These are phyloP conservation scores for Aspergillus fructus DNA, from an alignment of 2,329 filamentous ascomycete genomes.

Conservation along the genomic window DNA sequence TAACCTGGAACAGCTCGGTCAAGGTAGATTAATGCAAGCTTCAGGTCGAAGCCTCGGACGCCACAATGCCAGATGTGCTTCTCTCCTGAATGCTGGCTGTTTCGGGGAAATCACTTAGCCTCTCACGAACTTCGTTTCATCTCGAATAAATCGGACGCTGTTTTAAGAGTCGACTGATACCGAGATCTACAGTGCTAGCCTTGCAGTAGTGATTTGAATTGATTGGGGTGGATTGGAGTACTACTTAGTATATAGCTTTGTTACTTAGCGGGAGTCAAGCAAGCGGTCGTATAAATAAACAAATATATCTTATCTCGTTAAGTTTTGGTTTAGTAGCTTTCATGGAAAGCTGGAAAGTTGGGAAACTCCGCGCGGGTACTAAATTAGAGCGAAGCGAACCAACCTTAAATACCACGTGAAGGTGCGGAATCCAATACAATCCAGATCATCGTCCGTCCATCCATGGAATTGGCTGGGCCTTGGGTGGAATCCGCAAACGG, in stretches of 20 bases:
- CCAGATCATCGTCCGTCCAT: too few relatives aligned
- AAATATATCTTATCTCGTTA: not conserved
- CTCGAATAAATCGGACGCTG: not conserved
- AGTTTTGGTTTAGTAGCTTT: too few relatives aligned
- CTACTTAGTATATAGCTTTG: conserved; percentile 6
- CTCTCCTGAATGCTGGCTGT: not conserved
- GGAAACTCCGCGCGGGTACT: not conserved
- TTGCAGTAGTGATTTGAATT: not conserved
- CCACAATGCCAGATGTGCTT: not conserved
- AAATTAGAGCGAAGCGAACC: not conserved
- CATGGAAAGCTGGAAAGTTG: not conserved
- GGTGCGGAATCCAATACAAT: not conserved
- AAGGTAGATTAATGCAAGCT: conserved; percentile 31
- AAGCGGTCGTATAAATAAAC: conserved; percentile 1
- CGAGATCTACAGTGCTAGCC: not conserved
- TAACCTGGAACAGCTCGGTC: conserved; percentile 27
- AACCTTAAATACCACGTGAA: not conserved
- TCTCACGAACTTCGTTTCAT: not conserved
- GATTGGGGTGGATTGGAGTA: too few relatives aligned
- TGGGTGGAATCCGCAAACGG: not conserved
- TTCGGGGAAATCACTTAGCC: not conserved
- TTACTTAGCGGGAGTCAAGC: conserved; percentile 10
- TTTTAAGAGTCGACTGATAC: not conserved
- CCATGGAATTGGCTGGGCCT: too few relatives aligned
- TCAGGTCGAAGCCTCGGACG: not conserved